Percentiles rank a stretch among this genome's conserved stretches.
These are phyloP conservation scores for Abrus pulchellus DNA, from an alignment of 306 rosid species.

Conservation along the genomic window DNA sequence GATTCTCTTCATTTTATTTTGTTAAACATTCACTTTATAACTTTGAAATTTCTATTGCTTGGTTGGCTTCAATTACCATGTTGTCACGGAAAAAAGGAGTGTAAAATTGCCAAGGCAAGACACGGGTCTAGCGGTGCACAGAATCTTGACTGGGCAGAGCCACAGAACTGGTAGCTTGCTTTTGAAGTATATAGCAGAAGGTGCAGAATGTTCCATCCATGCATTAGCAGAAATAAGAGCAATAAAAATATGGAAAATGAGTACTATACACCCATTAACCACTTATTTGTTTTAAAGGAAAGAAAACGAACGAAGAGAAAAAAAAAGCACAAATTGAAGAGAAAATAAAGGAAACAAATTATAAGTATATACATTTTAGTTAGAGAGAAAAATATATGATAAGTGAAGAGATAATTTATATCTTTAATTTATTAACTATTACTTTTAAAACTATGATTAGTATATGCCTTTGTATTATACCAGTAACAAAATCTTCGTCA, in stretches of 20 bases:
- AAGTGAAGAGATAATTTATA: no score
- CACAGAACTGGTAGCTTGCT: conserved; percentile 44
- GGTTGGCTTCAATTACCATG: not conserved
- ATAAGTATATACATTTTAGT: no score
- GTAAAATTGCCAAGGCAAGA: not conserved
- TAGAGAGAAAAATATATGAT: no score
- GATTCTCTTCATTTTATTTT: not conserved
- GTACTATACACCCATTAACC: no score
- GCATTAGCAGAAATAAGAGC: not conserved
- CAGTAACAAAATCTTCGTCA: no score
- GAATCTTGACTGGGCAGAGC: conserved; percentile 40
- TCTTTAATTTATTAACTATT: no score
- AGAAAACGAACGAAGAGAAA: no score
- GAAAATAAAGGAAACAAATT: no score
- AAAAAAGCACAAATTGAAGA: no score
- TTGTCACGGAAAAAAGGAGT: not conserved
- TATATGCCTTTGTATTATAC: no score
- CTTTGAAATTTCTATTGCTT: not conserved
- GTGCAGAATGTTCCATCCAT: conserved; percentile 46
- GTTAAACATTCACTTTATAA: not conserved
- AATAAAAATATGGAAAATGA: not conserved
- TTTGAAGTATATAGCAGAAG: conserved; percentile 37
- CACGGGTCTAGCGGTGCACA: not conserved
- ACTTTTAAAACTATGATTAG: no score
- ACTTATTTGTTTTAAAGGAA: no score